Evolutionary conservation across 768 basidiomycete genomes (phyloP).

Genomic region (Collybia nuda): DNA sequence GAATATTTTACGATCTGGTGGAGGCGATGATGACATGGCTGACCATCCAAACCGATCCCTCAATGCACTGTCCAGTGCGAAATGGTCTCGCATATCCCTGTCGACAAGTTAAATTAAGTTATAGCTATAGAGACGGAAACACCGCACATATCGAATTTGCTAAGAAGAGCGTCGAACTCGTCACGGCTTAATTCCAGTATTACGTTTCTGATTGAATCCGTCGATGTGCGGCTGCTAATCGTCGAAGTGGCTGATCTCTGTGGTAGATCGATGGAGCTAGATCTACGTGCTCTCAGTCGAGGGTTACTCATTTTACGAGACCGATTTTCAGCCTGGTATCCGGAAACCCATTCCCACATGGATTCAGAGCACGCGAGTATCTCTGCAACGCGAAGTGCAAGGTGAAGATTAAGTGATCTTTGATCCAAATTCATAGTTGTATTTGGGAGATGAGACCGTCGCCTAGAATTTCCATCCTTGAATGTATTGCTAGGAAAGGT

Average conservation of each 20-base stretch:
- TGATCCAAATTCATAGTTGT: constrained; percentile 53
- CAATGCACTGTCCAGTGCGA: constrained; percentile 42
- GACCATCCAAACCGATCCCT: constrained; percentile 52
- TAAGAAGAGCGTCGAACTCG: constrained; percentile 61
- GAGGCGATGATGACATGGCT: constrained; percentile 34
- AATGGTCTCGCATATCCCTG: constrained; percentile 69
- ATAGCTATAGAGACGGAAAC: neutral
- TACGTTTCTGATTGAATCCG: constrained; percentile 28
- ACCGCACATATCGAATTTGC: constrained; percentile 62
- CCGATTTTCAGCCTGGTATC: constrained; percentile 36
- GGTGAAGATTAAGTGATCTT: constrained; percentile 59
- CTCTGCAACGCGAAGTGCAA: constrained; percentile 60
- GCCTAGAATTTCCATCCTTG: constrained; percentile 9
- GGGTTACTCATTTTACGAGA: constrained; percentile 3
- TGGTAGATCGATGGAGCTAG: constrained; percentile 12
- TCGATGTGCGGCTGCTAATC: constrained; percentile 11
- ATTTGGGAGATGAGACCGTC: constrained; percentile 49
- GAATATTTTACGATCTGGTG: constrained; percentile 54
- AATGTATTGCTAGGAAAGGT: constrained; percentile 18
- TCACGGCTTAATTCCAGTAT: constrained; percentile 53
- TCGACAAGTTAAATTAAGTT: constrained; percentile 2
- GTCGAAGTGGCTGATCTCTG: constrained; percentile 10
- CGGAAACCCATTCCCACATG: constrained; percentile 78
- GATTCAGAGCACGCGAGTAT: constrained; percentile 70
- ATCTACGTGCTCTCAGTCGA: constrained; percentile 5